Evolutionary conservation across 805 yeast species (phyloP).

Genomic region (Ogataea dorogensis): DNA sequence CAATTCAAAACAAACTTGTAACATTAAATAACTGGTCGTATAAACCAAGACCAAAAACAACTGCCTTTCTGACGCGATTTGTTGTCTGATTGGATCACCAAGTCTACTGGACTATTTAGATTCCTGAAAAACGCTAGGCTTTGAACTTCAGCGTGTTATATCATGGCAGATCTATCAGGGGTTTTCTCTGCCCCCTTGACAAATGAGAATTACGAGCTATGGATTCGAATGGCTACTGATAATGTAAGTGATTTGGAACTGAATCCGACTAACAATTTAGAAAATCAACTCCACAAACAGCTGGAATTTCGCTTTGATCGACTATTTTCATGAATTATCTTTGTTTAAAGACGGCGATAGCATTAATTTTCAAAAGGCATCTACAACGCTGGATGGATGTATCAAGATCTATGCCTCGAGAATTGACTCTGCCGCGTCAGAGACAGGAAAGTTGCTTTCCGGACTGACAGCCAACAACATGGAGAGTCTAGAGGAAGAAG

Average conservation of each 20-base stretch:
- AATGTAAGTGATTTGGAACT: conserved; percentile 35
- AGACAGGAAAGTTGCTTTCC: conserved; percentile 72
- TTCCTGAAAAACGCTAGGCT: neutral
- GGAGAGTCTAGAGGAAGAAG: conserved; percentile 22
- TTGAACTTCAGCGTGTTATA: neutral
- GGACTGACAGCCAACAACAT: conserved; percentile 40
- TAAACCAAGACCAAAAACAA: neutral
- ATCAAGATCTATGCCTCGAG: conserved; percentile 89
- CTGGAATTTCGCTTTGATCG: conserved; percentile 90
- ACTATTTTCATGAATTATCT: conserved; percentile 82
- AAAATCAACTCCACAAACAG: conserved; percentile 82
- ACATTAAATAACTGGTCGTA: conserved; percentile 1
- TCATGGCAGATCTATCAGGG: conserved; percentile 21
- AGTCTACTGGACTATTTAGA: neutral
- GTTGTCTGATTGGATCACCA: neutral
- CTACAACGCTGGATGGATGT: conserved; percentile 91
- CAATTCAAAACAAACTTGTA: conserved; percentile 12
- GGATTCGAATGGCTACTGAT: conserved; percentile 82
- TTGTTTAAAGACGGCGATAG: conserved; percentile 71
- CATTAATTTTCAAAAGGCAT: conserved; percentile 86
- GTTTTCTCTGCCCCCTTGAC: conserved; percentile 20
- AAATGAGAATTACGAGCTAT: conserved; percentile 62
- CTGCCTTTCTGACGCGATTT: neutral
- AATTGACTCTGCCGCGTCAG: conserved; percentile 88
- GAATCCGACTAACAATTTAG: conserved; percentile 10